A percentile compares a stretch with the other conserved stretches of the same genome.
Conservation (phyloP, 2,329 filamentous ascomycete genomes). For the Diaporthe vaccinii region DNA sequence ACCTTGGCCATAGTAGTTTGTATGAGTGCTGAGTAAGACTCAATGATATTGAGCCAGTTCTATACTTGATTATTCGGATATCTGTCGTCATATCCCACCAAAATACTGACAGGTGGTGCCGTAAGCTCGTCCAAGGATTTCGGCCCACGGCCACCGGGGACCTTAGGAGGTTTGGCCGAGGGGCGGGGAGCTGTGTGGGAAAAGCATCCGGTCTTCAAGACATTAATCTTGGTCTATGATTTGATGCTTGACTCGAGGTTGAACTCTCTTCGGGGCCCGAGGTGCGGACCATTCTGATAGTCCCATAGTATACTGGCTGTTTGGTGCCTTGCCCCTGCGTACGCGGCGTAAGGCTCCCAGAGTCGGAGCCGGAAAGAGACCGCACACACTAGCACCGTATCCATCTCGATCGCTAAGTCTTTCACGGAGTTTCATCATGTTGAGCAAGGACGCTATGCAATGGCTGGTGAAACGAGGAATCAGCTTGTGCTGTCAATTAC, state of each 20-base stretch:
- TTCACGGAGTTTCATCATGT: conserved; percentile 4
- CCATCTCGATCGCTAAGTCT: neutral
- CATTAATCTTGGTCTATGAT: neutral
- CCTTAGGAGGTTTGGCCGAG: neutral
- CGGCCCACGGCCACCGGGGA: conserved; percentile 2
- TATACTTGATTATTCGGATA: too few relatives aligned
- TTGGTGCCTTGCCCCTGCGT: too few relatives aligned
- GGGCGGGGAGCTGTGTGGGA: neutral
- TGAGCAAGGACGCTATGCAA: neutral
- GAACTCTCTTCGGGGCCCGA: conserved; percentile 9
- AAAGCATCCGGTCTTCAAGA: neutral
- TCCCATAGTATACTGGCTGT: neutral
- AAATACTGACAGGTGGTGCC: neutral
- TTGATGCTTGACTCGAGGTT: neutral
- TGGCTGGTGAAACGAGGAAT: neutral
- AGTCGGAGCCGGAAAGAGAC: neutral
- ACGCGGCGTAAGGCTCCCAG: neutral
- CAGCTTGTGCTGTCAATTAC: neutral
- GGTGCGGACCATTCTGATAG: neutral
- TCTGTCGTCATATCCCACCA: neutral
- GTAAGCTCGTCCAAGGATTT: neutral
- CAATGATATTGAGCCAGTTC: neutral
- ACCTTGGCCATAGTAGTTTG: neutral
- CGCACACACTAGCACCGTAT: neutral
- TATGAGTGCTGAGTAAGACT: neutral